Evolutionary conservation across 352 stramenopile genomes (phyloP), one percentile per base, ranked within the genome.

Genomic region (Phytophthora tentaculata): DNA sequence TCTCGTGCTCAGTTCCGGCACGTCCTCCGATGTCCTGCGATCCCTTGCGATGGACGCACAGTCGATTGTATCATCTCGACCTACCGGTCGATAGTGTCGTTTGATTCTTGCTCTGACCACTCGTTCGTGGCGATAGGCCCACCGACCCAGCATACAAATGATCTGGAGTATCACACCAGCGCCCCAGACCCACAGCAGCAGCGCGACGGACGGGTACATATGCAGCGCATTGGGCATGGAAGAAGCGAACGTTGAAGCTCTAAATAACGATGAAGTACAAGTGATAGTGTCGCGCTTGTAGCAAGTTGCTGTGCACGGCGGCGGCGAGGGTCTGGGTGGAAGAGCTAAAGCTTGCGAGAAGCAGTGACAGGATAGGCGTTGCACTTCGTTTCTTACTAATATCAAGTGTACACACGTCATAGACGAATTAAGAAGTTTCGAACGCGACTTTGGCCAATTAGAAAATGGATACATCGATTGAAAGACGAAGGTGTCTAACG

Each of bases 201-300:
- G 58, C 47, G 62, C 58, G 29, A 66, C 22, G 3, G 77, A 71
- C 37, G 80, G 80, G 43, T 83, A 88, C 67, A 88, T 56, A 41
- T 84, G 77, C 54, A 86, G 59, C 17, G 67, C 64, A 37, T 86
- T 76, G 16, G 64, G 16, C 74, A 86, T 74, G 39, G 10, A 28
- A 50, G 20, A 19, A 23, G 16, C 19, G 20, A 3, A 26, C 22
- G 5, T 2, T 29, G 47, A 14, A 29, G 51, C 51, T 45, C 19
- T 12, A 19, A 24, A 57, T 20, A 28, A 8, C 44, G 22, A n/a
- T n/a, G 44, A 32, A 5, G 28, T 32, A 32, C 12, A 5, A 51
- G 23, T 51, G 44, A 32, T 32, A 32, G 9, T n/a, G n/a, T n/a
- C n/a, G n/a, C 9, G 14, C 5, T 37, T 5, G 9, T 19, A 17